These are phyloP conservation scores for Solanum infundibuliforme DNA, from an alignment of 257 asterid genomes.

Conservation along the genomic window DNA sequence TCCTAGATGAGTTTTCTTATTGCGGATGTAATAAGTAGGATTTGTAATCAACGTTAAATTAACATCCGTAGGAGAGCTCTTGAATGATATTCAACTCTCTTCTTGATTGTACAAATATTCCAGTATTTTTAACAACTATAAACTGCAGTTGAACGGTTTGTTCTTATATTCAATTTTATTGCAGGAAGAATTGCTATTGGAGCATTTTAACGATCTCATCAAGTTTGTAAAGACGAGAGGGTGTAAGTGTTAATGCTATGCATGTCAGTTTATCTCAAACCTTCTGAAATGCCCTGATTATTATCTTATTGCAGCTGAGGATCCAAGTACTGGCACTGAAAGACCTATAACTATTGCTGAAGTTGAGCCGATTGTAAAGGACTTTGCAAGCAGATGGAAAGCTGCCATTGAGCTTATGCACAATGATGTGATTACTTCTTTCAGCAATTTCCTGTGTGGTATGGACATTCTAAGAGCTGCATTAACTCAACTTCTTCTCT, in stretches of 20 bases:
- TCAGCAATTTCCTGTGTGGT: slow-evolving; percentile 88
- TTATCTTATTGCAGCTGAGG: slow-evolving; percentile 52
- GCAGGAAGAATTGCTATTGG: slow-evolving; percentile 88
- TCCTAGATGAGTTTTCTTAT: neutral
- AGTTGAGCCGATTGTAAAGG: slow-evolving; percentile 88
- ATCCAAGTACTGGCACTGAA: slow-evolving; percentile 53
- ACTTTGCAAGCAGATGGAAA: slow-evolving; percentile 93
- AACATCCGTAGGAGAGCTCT: neutral
- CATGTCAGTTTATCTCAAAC: neutral
- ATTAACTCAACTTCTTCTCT: slow-evolving; percentile 81
- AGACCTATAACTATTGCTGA: slow-evolving; percentile 50
- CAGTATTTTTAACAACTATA: neutral
- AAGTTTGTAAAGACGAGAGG: slow-evolving; percentile 91
- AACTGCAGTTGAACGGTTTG: neutral
- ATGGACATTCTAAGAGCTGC: slow-evolving; percentile 98
- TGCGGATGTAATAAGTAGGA: neutral
- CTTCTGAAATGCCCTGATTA: neutral
- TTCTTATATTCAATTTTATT: neutral
- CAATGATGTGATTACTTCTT: slow-evolving; percentile 82
- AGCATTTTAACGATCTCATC: slow-evolving; percentile 80
- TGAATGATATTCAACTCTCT: neutral
- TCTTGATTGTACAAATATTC: neutral
- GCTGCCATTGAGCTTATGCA: slow-evolving; percentile 95
- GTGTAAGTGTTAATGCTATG: slow-evolving; percentile 34
- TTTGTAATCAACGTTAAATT: neutral